Conservation (phyloP, 164 flowering plant species). For the Magnolia officinalis region DNA sequence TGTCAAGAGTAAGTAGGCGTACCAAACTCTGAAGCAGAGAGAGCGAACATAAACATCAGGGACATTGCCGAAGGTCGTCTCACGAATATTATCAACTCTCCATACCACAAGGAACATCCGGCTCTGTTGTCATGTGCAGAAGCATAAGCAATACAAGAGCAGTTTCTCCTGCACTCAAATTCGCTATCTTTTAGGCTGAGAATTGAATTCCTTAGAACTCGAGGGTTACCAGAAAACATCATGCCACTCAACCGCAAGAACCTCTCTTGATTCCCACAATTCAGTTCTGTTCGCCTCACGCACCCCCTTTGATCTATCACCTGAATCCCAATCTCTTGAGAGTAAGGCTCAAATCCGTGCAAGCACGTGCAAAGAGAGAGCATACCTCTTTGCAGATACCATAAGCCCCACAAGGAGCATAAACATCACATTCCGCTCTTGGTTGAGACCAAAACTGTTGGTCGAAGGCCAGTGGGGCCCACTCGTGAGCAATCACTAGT, state of each 20-base stretch:
- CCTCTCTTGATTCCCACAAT: constrained; percentile 26
- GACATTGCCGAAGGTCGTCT: constrained; percentile 3
- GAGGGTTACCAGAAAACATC: constrained; percentile 20
- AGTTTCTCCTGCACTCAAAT: constrained; percentile 23
- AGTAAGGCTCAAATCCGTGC: constrained; percentile 35
- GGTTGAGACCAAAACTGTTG: background rate
- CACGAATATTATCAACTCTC: constrained; percentile 5
- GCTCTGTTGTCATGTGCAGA: background rate
- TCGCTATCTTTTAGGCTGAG: constrained; percentile 20
- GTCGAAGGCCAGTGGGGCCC: too few relatives aligned
- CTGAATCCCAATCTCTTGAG: constrained; percentile 21
- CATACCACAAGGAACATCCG: constrained; percentile 12
- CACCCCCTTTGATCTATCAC: constrained; percentile 41
- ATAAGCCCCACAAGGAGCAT: constrained; percentile 6
- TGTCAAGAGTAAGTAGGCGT: background rate
- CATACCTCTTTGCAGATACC: constrained; percentile 24
- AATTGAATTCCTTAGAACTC: constrained; percentile 4
- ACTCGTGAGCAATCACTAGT: too few relatives aligned
- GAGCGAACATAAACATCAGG: too few relatives aligned
- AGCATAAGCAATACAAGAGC: constrained; percentile 35
- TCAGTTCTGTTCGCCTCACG: constrained; percentile 22
- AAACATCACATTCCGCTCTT: background rate
- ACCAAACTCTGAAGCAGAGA: constrained; percentile 20
- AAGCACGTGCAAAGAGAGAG: constrained; percentile 30
- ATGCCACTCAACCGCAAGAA: constrained; percentile 16